These are phyloP conservation scores for Phylloporus scabripes DNA, from an alignment of 768 basidiomycete species.

Conservation along the genomic window DNA sequence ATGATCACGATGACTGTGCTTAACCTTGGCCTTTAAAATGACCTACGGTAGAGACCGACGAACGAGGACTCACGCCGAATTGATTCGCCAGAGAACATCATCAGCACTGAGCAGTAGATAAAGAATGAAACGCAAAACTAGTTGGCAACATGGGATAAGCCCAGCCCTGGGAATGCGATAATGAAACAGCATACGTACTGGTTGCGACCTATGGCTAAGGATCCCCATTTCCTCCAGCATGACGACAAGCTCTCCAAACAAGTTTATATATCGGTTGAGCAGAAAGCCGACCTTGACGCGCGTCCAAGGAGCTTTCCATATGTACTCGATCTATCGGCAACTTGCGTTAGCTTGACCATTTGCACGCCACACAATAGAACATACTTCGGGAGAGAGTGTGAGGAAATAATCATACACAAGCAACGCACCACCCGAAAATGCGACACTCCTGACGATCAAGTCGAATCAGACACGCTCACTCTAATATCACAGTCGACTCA, in stretches of 20 bases:
- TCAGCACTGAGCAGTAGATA: constrained; percentile 7
- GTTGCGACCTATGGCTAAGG: neutral
- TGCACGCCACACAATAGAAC: neutral
- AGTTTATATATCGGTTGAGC: constrained; percentile 15
- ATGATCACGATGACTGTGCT: constrained; percentile 16
- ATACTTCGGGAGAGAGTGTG: constrained; percentile 10
- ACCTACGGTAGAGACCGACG: neutral
- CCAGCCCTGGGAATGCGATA: too few relatives aligned
- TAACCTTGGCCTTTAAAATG: neutral
- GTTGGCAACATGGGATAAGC: neutral
- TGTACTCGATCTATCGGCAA: constrained; percentile 7
- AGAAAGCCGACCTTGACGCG: constrained; percentile 10
- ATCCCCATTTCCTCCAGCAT: constrained; percentile 1
- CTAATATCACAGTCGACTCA: neutral
- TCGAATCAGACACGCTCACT: neutral
- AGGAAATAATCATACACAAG: constrained; percentile 10
- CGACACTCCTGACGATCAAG: constrained; percentile 1
- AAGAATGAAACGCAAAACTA: constrained; percentile 11
- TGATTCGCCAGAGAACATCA: constrained; percentile 10
- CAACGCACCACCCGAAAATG: constrained; percentile 2
- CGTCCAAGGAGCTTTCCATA: constrained; percentile 15
- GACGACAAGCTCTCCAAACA: constrained; percentile 10
- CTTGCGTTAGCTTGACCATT: neutral
- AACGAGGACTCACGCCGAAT: constrained; percentile 9
- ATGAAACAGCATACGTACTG: neutral